phyloP scores from a whole-genome alignment of 345 rosid genomes.

The Hypericum perforatum region DNA sequence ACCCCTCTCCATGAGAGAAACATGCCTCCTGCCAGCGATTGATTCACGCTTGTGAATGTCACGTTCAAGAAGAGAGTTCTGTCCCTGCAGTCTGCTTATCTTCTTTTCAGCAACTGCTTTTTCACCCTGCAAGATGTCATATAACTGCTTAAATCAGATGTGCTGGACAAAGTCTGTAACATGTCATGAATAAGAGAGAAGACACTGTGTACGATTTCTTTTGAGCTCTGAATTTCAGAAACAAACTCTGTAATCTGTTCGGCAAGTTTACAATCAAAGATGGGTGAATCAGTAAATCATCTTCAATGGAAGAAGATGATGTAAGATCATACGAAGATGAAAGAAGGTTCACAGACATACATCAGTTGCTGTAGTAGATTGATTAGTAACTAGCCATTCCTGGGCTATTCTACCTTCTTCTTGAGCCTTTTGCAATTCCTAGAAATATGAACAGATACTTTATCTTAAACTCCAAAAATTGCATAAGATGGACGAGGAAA shows the following conservation, averaged over 20 bases:
- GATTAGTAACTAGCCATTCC: constrained; percentile 41
- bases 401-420: constrained; percentile 49
- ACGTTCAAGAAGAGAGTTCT: constrained; percentile 73
- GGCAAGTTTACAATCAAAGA: constrained; percentile 32
- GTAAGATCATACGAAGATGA: constrained; percentile 1
- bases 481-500: background rate
- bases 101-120: constrained; percentile 81
- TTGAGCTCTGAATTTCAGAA: constrained; percentile 39
- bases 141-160: constrained; percentile 13
- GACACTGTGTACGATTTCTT: constrained; percentile 33
- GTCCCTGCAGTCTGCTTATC: constrained; percentile 55
- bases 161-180: constrained; percentile 41
- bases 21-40: constrained; percentile 62
- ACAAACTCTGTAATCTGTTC: constrained; percentile 43
- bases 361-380: constrained; percentile 25
- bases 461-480: constrained; percentile 4
- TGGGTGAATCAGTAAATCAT: constrained; percentile 21
- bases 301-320: constrained; percentile 1
- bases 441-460: constrained; percentile 14
- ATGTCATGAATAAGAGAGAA: constrained; percentile 46
- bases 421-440: constrained; percentile 55
- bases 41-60: constrained; percentile 77
- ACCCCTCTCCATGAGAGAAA: constrained; percentile 46
- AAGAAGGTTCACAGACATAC: constrained; percentile 21
- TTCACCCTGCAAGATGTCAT: constrained; percentile 47